These are phyloP conservation scores for Clonostachys chloroleuca DNA, from an alignment of 2,329 filamentous ascomycete species.

Conservation along the genomic window DNA sequence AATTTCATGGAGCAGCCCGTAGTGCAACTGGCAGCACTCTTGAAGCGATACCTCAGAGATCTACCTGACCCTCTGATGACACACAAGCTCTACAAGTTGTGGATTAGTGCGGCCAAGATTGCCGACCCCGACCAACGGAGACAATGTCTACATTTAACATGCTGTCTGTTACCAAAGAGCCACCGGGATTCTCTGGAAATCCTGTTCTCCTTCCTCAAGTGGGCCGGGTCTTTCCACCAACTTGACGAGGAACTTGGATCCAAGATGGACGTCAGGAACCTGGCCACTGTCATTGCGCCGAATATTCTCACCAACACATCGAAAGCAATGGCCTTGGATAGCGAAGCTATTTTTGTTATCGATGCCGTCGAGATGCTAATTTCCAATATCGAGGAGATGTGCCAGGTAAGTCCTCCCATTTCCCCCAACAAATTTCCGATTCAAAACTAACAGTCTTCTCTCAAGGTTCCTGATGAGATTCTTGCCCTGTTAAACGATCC, in stretches of 20 bases:
- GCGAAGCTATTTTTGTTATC: slow-evolving; percentile 89
- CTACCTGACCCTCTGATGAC: slow-evolving; percentile 93
- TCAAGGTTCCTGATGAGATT: slow-evolving; percentile 86
- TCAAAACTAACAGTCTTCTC: slow-evolving; percentile 8
- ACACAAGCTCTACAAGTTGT: slow-evolving; percentile 88
- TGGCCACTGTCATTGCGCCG: slow-evolving; percentile 94
- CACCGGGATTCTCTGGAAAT: slow-evolving; percentile 95
- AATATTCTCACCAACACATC: slow-evolving; percentile 79
- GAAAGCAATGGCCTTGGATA: slow-evolving; percentile 66
- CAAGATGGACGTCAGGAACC: slow-evolving; percentile 98
- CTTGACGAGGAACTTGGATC: slow-evolving; percentile 95
- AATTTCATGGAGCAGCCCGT: slow-evolving; percentile 86
- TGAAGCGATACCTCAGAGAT: slow-evolving; percentile 93
- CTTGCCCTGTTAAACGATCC: slow-evolving; percentile 82
- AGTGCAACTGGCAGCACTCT: slow-evolving; percentile 85
- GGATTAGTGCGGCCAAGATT: slow-evolving; percentile 87
- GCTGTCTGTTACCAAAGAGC: slow-evolving; percentile 86
- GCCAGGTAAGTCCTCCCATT: slow-evolving; percentile 64
- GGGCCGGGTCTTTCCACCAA: slow-evolving; percentile 95
- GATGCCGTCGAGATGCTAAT: slow-evolving; percentile 90
- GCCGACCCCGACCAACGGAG: slow-evolving; percentile 75
- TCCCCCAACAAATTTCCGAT: background rate
- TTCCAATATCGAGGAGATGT: slow-evolving; percentile 92
- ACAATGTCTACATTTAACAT: slow-evolving; percentile 83
- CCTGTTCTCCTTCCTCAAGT: slow-evolving; percentile 92